Conservation (phyloP, 257 asterid genomes). For the Solanum arcanum region DNA sequence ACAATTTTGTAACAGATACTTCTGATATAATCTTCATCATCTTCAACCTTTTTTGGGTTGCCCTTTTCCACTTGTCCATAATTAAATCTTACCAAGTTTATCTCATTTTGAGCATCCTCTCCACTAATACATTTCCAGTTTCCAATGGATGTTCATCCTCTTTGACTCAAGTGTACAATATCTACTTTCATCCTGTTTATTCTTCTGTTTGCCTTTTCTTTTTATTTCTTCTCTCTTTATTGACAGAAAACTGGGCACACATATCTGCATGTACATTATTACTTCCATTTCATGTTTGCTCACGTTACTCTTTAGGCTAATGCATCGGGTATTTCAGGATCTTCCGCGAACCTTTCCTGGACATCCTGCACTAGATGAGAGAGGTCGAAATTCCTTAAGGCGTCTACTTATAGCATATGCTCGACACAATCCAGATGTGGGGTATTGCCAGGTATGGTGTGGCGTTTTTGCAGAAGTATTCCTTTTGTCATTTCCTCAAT, state of each 20-base stretch:
- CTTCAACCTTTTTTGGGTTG: slow-evolving; percentile 1
- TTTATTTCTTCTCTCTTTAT: neutral
- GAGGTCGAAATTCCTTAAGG: slow-evolving; percentile 72
- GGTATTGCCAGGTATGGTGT: slow-evolving; percentile 81
- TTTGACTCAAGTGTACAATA: neutral
- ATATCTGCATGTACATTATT: neutral
- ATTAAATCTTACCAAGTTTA: neutral
- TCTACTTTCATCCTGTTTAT: neutral
- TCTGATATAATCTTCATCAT: slow-evolving; percentile 8
- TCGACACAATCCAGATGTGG: slow-evolving; percentile 84
- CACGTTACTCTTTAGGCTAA: slow-evolving; percentile 13
- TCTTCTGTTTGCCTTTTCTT: neutral
- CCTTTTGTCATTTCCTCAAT: neutral
- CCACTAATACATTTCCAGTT: neutral
- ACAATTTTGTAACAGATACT: slow-evolving; percentile 15
- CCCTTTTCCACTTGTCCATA: neutral
- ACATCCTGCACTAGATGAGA: slow-evolving; percentile 84
- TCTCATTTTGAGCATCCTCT: neutral
- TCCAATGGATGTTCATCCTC: neutral
- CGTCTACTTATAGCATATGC: slow-evolving; percentile 88
- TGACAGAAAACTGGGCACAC: neutral
- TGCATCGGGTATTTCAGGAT: slow-evolving; percentile 42
- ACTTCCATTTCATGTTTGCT: slow-evolving; percentile 1
- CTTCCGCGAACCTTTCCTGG: slow-evolving; percentile 93
- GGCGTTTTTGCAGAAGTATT: slow-evolving; percentile 4